These are phyloP conservation scores for Malassezia yamatoensis DNA, from an alignment of 1,284 basidiomycete genomes.

Conservation along the genomic window DNA sequence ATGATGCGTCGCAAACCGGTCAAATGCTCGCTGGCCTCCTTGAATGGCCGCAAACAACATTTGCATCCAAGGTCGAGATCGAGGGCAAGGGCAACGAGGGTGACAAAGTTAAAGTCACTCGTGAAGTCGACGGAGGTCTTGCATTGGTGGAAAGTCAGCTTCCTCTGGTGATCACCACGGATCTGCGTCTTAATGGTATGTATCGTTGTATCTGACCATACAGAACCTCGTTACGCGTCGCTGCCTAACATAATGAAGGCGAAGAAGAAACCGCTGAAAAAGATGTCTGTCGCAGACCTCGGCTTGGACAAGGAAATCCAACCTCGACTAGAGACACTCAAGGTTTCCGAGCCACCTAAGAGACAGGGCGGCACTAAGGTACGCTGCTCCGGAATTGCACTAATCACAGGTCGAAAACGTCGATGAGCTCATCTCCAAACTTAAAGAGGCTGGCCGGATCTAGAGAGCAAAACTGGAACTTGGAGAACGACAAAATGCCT, in stretches of 20 bases:
- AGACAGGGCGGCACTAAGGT: constrained; percentile 87
- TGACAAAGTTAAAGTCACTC: constrained; percentile 63
- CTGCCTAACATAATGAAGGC: constrained; percentile 55
- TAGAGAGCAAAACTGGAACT: constrained; percentile 24
- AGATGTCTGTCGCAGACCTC: constrained; percentile 68
- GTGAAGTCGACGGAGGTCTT: constrained; percentile 90
- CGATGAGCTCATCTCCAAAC: constrained; percentile 77
- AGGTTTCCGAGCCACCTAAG: constrained; percentile 81
- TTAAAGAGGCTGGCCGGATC: constrained; percentile 76
- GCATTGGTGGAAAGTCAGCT: constrained; percentile 71
- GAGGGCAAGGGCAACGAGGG: constrained; percentile 54
- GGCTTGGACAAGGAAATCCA: constrained; percentile 62
- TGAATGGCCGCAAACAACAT: constrained; percentile 88
- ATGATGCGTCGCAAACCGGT: constrained; percentile 90
- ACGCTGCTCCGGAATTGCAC: constrained; percentile 16
- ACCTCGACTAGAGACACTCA: constrained; percentile 74
- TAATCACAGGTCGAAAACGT: constrained; percentile 62
- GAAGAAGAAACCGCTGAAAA: constrained; percentile 95
- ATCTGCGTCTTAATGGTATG: constrained; percentile 57
- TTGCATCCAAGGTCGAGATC: constrained; percentile 79
- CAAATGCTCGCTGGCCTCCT: constrained; percentile 92
- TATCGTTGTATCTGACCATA: background rate
- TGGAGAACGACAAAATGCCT: too few species aligned
- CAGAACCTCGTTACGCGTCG: constrained; percentile 47
- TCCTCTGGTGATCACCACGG: constrained; percentile 83